A percentile compares a stretch with the other conserved stretches of the same genome.
These are phyloP conservation scores for Stemphylium lycopersici DNA, from an alignment of 2,329 filamentous ascomycete genomes.

Conservation along the genomic window DNA sequence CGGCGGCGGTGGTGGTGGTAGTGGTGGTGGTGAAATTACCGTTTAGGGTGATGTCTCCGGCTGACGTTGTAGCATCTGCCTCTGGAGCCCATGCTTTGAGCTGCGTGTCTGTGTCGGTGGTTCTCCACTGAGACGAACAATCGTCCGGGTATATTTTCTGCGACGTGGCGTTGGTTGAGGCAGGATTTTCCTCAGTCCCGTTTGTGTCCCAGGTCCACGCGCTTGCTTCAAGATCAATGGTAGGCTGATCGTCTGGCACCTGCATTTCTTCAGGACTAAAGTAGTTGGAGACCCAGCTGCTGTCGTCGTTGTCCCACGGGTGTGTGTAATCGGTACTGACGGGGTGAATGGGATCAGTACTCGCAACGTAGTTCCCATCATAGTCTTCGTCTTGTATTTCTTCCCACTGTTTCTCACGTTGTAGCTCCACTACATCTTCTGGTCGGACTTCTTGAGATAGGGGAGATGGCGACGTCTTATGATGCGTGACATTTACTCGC, in stretches of 20 bases:
- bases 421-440: conserved; percentile 21
- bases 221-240: conserved; percentile 5
- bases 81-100: too few relatives aligned
- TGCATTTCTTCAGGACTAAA: conserved; percentile 11
- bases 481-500: conserved; percentile 8
- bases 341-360: conserved; percentile 34
- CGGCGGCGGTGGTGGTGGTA: too few relatives aligned
- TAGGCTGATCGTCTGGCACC: not conserved
- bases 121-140: too few relatives aligned
- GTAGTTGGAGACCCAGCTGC: conserved; percentile 16
- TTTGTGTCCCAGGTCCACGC: conserved; percentile 12
- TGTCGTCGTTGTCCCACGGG: conserved; percentile 17
- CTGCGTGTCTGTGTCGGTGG: too few relatives aligned
- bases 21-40: too few relatives aligned
- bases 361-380: conserved; percentile 25
- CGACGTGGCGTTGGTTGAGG: too few relatives aligned
- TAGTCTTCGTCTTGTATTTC: conserved; percentile 18
- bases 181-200: too few relatives aligned
- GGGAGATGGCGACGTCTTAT: conserved; percentile 11
- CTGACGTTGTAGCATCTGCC: too few relatives aligned
- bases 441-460: conserved; percentile 24
- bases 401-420: not conserved
- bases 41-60: too few relatives aligned
- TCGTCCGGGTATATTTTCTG: too few relatives aligned
- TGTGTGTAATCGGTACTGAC: conserved; percentile 22